Percentiles rank a stretch among this genome's conserved stretches.
Evolutionary conservation across 2,329 filamentous ascomycete species (phyloP).

Genomic region (Sclerotinia nivalis): DNA sequence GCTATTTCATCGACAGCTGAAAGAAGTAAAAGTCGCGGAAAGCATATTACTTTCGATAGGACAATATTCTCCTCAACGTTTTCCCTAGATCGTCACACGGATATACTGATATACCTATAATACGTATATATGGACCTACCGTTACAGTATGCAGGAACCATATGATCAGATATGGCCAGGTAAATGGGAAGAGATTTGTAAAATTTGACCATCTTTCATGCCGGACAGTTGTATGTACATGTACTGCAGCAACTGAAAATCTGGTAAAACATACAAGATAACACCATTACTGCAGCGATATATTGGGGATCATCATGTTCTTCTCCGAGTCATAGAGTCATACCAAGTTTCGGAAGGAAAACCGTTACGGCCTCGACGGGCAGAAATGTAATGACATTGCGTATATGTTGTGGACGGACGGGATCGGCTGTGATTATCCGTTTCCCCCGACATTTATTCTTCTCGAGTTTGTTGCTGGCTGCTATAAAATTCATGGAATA

Average conservation of each 20-base stretch:
- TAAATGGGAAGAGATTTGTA: conserved; percentile 2
- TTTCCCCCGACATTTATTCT: background rate
- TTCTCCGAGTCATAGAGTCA: background rate
- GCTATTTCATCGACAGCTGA: background rate
- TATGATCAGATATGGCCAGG: conserved; percentile 12
- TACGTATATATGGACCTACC: background rate
- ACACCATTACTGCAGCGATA: background rate
- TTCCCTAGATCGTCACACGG: background rate
- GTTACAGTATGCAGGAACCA: conserved; percentile 17
- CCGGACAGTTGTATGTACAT: background rate
- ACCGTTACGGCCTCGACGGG: background rate
- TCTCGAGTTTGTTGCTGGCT: background rate
- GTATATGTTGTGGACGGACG: background rate
- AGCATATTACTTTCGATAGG: background rate
- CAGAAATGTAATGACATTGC: background rate
- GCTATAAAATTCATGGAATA: background rate
- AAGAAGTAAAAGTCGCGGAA: background rate
- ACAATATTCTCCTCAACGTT: no score
- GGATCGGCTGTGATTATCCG: background rate
- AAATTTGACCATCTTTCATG: conserved; percentile 7
- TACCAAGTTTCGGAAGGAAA: background rate
- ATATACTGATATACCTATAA: background rate
- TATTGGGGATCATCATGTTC: background rate
- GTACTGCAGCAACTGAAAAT: background rate
- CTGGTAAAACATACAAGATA: background rate